Evolutionary conservation across 331 rosid species (phyloP).

Genomic region (Malus hybrid): DNA sequence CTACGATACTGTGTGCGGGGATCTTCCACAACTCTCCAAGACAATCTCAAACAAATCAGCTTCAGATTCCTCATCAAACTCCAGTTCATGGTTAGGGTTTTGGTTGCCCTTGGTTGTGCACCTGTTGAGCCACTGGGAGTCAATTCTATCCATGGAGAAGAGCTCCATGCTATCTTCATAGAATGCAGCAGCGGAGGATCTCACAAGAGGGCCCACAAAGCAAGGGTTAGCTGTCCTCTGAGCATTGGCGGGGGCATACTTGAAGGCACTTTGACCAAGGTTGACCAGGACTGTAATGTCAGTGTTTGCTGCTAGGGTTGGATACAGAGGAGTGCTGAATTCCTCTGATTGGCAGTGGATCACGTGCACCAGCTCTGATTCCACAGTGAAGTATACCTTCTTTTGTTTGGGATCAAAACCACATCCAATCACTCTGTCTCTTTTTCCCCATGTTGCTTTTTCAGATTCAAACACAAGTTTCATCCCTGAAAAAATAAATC

Average conservation of each 20-base stretch:
- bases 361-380: constrained; percentile 70
- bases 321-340: constrained; percentile 72
- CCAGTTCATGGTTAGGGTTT: constrained; percentile 26
- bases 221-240: constrained; percentile 92
- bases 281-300: constrained; percentile 64
- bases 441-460: constrained; percentile 68
- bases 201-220: constrained; percentile 54
- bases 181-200: constrained; percentile 34
- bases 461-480: constrained; percentile 74
- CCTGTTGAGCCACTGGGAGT: constrained; percentile 64
- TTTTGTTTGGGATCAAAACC: constrained; percentile 92
- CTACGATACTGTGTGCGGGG: constrained; percentile 27
- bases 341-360: constrained; percentile 66
- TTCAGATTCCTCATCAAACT: constrained; percentile 71
- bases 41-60: constrained; percentile 89
- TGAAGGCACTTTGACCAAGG: constrained; percentile 75
- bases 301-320: constrained; percentile 58
- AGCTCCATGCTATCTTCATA: constrained; percentile 87
- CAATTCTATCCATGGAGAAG: constrained; percentile 89
- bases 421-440: constrained; percentile 77
- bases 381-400: constrained; percentile 88
- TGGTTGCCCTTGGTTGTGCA: constrained; percentile 49
- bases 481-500: constrained; percentile 43
- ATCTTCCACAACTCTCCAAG: constrained; percentile 51
- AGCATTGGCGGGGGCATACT: constrained; percentile 72